phyloP scores from a whole-genome alignment of 257 asterid species.

The Solanum lignicaule region DNA sequence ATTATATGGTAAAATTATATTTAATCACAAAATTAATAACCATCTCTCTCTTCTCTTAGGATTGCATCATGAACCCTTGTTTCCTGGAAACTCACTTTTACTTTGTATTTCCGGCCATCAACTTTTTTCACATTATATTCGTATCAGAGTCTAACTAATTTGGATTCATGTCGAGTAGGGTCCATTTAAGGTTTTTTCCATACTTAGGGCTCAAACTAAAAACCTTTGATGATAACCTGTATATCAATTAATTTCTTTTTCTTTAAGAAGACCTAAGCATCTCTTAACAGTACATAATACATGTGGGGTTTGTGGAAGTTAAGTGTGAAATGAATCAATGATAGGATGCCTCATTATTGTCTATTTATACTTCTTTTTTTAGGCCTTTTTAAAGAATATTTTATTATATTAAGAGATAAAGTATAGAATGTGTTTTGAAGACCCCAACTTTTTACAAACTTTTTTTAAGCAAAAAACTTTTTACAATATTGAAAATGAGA shows the following conservation, averaged over 20 bases:
- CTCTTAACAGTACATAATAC: background rate
- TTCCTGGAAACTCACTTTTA: background rate
- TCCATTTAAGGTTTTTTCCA: too few species aligned
- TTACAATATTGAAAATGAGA: constrained; percentile 12
- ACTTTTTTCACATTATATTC: too few species aligned
- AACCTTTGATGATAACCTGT: too few species aligned
- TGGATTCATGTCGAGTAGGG: background rate
- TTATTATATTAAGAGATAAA: background rate
- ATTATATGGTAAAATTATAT: background rate
- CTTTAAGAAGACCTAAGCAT: background rate
- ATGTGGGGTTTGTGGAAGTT: background rate
- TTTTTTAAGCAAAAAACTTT: constrained; percentile 1
- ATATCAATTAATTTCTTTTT: background rate
- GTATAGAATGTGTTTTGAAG: constrained; percentile 1
- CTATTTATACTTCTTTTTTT: background rate
- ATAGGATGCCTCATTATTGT: background rate
- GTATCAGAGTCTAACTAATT: too few species aligned
- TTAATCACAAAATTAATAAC: background rate
- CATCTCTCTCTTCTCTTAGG: background rate
- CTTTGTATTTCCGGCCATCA: background rate
- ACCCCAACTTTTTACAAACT: constrained; percentile 10
- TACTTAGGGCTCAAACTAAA: too few species aligned
- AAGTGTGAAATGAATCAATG: background rate
- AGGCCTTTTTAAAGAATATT: constrained; percentile 5
- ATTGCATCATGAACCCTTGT: background rate